Evolutionary conservation across 495 filamentous ascomycete species (phyloP), one percentile per base, ranked within the genome.

Genomic region (Extremus antarcticus): DNA sequence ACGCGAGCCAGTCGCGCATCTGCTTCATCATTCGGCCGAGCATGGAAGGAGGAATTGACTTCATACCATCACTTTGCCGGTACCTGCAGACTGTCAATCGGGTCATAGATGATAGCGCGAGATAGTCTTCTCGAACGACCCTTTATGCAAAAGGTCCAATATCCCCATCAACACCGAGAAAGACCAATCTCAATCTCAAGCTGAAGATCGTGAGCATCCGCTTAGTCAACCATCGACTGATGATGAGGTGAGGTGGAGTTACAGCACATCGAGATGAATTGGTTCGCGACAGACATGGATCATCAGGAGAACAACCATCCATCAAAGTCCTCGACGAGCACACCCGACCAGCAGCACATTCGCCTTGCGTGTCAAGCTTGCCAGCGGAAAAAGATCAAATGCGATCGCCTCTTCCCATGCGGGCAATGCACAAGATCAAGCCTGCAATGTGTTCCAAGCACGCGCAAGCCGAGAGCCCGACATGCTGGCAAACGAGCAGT

Each of bases 381-480:
- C 43, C 59, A 62, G 38, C 19, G 59, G 38, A 62, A 58, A 40
- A 62, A 62, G 39, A 62, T 62, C 35, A 62, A 62, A 48, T 62
- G 59, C 41, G 59, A 62, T 35, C 50, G 59, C 17, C 40, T 1
- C 25, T 62, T 54, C 25, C 59, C 59, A 2, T 62, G 59, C 55
- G 55, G 43, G 3, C 59, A 58, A 47, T 62, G 59, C 35, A 39
- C 25, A 4, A 21, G 55, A 19, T 62, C 59, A 2, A 51, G 45
- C 22, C 51, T 62, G 3, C 50, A 54, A 25, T 62, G 59, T 47
- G 47, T 29, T 2, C 11, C 50, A 16, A 62, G 59, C 23, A 43
- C 50, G 9, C 59, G 59, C 20, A 62, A 62, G 25, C 59, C 54
- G 13, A 32, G 59, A 16, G 32, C 55, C 1, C 50, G 59, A 41